phyloP scores from a whole-genome alignment of 148 eudicot genomes.

The Rhododendron mucronatum region DNA sequence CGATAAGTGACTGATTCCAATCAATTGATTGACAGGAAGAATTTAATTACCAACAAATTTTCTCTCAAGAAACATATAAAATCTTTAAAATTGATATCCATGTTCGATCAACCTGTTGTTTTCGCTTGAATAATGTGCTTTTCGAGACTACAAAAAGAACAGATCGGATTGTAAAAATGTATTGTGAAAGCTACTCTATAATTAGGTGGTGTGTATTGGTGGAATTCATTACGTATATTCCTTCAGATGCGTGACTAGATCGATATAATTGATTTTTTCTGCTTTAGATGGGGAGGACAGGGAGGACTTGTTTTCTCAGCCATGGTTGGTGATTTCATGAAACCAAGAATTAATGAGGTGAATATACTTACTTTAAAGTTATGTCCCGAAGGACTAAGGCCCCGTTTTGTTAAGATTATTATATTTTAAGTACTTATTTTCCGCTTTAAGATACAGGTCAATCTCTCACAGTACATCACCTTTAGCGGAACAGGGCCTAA shows the following conservation, averaged over 20 bases:
- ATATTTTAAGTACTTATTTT: too few relatives aligned
- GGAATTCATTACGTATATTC: background rate
- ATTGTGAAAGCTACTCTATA: background rate
- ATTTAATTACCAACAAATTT: background rate
- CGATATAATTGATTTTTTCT: background rate
- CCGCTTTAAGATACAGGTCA: too few relatives aligned
- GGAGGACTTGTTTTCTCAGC: conserved; percentile 27
- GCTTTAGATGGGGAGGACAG: conserved; percentile 55
- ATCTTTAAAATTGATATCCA: background rate
- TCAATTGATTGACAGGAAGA: background rate
- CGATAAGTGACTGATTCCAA: background rate
- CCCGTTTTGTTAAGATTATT: too few relatives aligned
- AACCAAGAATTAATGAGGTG: conserved; percentile 54
- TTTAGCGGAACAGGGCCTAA: background rate
- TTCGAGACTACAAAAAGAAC: background rate
- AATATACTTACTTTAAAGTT: background rate
- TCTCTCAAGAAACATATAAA: background rate
- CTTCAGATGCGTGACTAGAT: background rate
- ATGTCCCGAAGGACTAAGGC: background rate
- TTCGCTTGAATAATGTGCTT: background rate
- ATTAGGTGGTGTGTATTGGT: background rate
- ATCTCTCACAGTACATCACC: too few relatives aligned
- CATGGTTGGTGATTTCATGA: conserved; percentile 46
- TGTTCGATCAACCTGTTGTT: background rate
- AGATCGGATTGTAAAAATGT: background rate